A percentile compares a stretch with the other conserved stretches of the same genome.
Evolutionary conservation across 2,329 filamentous ascomycete genomes (phyloP).

Genomic region (Botrytis tulipae): DNA sequence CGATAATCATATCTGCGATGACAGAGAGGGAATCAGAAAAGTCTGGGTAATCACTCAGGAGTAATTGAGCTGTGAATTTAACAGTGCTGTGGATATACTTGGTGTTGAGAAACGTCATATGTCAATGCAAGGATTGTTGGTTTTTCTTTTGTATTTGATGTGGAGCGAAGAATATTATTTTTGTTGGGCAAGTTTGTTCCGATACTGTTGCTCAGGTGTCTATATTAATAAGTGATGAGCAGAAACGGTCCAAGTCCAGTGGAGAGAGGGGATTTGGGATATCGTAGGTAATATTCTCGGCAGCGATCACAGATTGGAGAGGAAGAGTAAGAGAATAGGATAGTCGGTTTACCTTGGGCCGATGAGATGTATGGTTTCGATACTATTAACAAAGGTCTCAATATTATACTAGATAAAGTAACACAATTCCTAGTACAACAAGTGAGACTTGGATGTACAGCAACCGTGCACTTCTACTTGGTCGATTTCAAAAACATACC

Average conservation of each 20-base stretch:
- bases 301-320: not conserved
- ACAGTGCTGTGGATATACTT: not conserved
- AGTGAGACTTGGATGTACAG: too few species aligned
- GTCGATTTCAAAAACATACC: too few species aligned
- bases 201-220: not conserved
- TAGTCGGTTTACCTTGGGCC: not conserved
- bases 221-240: not conserved
- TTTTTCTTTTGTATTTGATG: not conserved
- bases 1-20: not conserved
- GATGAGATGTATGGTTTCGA: not conserved
- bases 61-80: not conserved
- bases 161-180: not conserved
- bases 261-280: not conserved
- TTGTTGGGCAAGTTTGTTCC: not conserved
- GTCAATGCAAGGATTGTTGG: not conserved
- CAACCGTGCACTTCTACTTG: too few species aligned
- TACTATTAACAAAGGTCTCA: fast-evolving
- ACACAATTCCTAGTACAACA: not conserved
- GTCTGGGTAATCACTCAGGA: not conserved
- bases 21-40: not conserved
- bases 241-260: not conserved
- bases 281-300: not conserved
- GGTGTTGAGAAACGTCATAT: not conserved
- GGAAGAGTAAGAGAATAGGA: not conserved
- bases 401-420: not conserved